Conservation (phyloP, 345 rosid species). For the Erysimum cheiranthoides region DNA sequence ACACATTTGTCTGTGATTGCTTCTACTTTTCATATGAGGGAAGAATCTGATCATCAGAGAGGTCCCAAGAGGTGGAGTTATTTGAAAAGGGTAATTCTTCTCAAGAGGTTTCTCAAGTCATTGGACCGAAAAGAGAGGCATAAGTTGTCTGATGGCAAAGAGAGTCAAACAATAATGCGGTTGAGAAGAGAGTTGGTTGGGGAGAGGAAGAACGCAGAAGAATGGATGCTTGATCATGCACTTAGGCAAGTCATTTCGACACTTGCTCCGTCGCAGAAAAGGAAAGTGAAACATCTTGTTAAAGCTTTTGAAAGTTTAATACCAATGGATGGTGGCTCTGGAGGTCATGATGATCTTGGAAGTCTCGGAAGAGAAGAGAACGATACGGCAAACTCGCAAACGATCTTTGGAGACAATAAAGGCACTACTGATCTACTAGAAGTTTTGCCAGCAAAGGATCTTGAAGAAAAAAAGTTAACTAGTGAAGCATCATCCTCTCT, state of each 20-base stretch:
- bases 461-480: slow-evolving; percentile 35
- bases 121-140: slow-evolving; percentile 56
- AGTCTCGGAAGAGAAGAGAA: slow-evolving; percentile 25
- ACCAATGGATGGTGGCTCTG: slow-evolving; percentile 42
- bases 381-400: background rate
- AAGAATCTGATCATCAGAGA: slow-evolving; percentile 43
- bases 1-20: slow-evolving; percentile 45
- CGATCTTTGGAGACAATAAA: background rate
- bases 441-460: slow-evolving; percentile 37
- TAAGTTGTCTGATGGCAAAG: slow-evolving; percentile 46
- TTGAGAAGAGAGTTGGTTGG: slow-evolving; percentile 64
- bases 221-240: slow-evolving; percentile 98
- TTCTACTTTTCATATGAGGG: slow-evolving; percentile 35
- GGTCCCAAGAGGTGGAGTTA: slow-evolving; percentile 75
- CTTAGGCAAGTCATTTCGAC: slow-evolving; percentile 75
- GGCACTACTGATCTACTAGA: slow-evolving; percentile 11
- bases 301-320: slow-evolving; percentile 83
- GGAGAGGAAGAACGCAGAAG: slow-evolving; percentile 76
- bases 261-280: slow-evolving; percentile 73
- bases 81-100: slow-evolving; percentile 71
- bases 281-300: slow-evolving; percentile 81
- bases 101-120: slow-evolving; percentile 83
- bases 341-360: slow-evolving; percentile 30
- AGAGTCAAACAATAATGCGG: slow-evolving; percentile 60
- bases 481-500: slow-evolving; percentile 29